Evolutionary conservation across 2,329 filamentous ascomycete genomes (phyloP), one percentile per base, ranked within the genome.

Genomic region (Alternaria infectoria): DNA sequence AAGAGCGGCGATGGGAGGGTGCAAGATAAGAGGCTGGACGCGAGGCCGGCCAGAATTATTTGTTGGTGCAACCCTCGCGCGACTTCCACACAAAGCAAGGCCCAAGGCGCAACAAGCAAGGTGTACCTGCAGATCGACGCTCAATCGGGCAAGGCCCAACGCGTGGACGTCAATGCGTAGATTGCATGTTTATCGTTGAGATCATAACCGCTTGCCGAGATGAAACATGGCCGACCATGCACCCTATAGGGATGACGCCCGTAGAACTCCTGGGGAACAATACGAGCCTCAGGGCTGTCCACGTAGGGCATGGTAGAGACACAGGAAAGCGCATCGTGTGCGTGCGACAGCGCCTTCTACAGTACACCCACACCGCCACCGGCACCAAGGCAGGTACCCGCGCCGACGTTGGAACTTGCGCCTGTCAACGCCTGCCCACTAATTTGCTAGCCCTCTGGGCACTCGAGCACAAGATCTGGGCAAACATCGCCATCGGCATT

Each of bases 11-110:
- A 12, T 15, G 36, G 46, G 21, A 44, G 21, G 25, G 25, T n/a
- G 45, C 32, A 55, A 28, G 21, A 28, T 26, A 50, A 59, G 62
- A 65, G 59, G 62, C n/a, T 65, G 62, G 59, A 55, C 21, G 54
- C 36, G 10, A 25, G 32, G 13, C 44, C 52, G 43, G 57, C 45
- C 36, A 26, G 32, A 45, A 46, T 60, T 59, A 68, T 65, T 68
- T 68, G 57, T 63, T 61, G 62, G 64, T 67, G 63, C 59, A 61
- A 61, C 66, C 46, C 40, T 25, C 50, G 43, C 57, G 51, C 49
- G 50, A 36, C 61, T 59, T 23, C 56, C 58, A 36, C 58, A 36
- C 30, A 51, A 62, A 67, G 65, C 67, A 68, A 67, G 67, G 69
- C 47, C 32, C 21, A 17, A 25, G 19, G 52, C 26, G 56, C 64